Evolutionary conservation across 352 stramenopile genomes (phyloP), one percentile per base, ranked within the genome.

Genomic region (Phytopythium mirpurense): DNA sequence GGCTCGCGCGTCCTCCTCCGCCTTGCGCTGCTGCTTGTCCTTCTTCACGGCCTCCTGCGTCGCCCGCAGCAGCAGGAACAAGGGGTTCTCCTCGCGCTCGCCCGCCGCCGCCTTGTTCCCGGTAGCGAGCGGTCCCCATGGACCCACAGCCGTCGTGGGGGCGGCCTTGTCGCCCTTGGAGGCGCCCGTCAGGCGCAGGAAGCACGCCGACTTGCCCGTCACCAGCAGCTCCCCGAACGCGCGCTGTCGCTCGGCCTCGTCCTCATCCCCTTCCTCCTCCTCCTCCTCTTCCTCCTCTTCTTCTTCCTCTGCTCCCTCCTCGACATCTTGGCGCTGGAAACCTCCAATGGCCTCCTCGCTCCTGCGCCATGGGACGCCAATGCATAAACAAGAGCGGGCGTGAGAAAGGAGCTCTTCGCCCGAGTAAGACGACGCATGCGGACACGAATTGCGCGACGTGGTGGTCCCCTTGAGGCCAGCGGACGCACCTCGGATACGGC

Each of bases 151-250:
- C 14, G 38, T 6, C n/a, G 9, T 23, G 21, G 40, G 19, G 24
- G 26, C 24, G 43, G 26, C 5, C 15, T 14, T 1, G 3, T 18
- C 32, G 19, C 10, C 47, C 19, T n/a, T 31, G 11, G 32, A 3
- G 31, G 12, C 3, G 19, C 24, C 6, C 10, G 29, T 5, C 8
- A 53, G 47, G 2, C 8, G n/a, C n/a, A 42, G 15, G 47, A 53
- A 53, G 47, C 47, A 32, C 19, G 31, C 21, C 0, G 47, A 42
- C n/a, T 32, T 21, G 21, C 47, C 47, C 0, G 47, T 32, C 7
- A 35, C 47, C 19, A 53, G 47, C 32, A 53, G 31, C 12, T 53
- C 31, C 18, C 32, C 47, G 47, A 53, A 53, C 47, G 47, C 47
- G 47, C 47, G 47, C 47, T 53, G 47, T 6, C 45, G 27, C 18